These are phyloP conservation scores for Microthyrium microscopicum DNA, from an alignment of 2,329 filamentous ascomycete genomes.

Conservation along the genomic window DNA sequence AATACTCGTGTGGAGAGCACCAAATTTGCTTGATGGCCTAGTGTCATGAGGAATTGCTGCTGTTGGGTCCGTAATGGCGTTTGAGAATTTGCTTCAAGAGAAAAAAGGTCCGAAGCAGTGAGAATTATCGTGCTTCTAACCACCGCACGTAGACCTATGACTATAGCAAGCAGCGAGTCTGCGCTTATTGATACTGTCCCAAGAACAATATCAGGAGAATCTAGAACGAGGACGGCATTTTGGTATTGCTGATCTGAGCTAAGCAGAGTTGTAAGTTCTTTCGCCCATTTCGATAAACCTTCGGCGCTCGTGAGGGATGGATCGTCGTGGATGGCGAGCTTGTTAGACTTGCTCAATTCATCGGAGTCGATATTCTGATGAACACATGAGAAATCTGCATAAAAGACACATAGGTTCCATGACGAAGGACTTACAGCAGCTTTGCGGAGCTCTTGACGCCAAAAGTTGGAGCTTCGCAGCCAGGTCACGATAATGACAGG, in stretches of 20 bases:
- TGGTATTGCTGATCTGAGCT: too few relatives aligned
- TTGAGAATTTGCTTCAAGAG: slow-evolving; percentile 8
- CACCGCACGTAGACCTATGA: not conserved
- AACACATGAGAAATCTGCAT: too few relatives aligned
- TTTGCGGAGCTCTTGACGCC: slow-evolving; percentile 53
- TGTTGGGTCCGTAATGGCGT: slow-evolving; percentile 51
- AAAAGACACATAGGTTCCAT: too few relatives aligned
- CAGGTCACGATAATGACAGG: slow-evolving; percentile 64
- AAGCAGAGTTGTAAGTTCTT: too few relatives aligned
- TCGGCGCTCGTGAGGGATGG: too few relatives aligned
- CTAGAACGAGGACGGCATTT: slow-evolving; percentile 27
- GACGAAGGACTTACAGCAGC: slow-evolving; percentile 42
- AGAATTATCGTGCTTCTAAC: not conserved
- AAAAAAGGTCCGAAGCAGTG: slow-evolving; percentile 9
- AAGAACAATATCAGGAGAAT: slow-evolving; percentile 27
- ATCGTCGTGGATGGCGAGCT: too few relatives aligned
- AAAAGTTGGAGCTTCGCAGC: slow-evolving; percentile 61
- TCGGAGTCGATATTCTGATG: too few relatives aligned
- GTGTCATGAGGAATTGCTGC: slow-evolving; percentile 50
- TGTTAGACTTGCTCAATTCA: too few relatives aligned
- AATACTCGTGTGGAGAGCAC: slow-evolving; percentile 58
- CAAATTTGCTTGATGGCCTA: slow-evolving; percentile 59
- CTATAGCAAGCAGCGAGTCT: slow-evolving; percentile 5
- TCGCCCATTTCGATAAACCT: too few relatives aligned
- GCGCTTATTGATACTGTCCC: slow-evolving; percentile 12